Base-by-base conservation (phyloP, 1,284 basidiomycete species). In the Xanthoconium separans region DNA sequence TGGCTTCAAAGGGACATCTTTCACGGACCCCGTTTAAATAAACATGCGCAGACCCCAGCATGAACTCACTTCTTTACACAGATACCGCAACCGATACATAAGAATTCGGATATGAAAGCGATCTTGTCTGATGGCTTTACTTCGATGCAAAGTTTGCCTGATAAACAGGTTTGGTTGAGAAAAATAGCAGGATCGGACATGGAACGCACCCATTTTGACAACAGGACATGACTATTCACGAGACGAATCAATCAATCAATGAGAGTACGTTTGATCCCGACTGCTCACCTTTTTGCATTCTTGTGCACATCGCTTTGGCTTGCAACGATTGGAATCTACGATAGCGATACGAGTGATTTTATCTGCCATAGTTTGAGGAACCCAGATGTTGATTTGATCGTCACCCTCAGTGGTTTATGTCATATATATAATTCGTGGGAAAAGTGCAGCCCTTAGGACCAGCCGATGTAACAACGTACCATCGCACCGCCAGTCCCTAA, bases 31-130 rank as follows among this genome's bases (percentile, higher is more conserved):
- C 13, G 45, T 47, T 49, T 53, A 11, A 60, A 53, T 29, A 53
- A 48, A 44, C 36, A 52, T 44, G 54, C 45, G 33, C 46, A 59
- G 56, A 53, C 4, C 9, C 4, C 24, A 44, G 15, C 22, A 50
- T 18, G 33, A 24, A 73, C 89, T 70, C 65, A 96, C 94, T 96
- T 97, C 77, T 97, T 97, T 44, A 96, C 94, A 72, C 95, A 98
- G 68, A 97, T 97, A 90, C 95, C 95, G 74, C 95, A 98, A 67
- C 94, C 94, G 60, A 96, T 96, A 71, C 94, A 96, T 52, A 98
- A 77, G 71, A 95, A 93, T 73, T 98, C 95, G 30, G 95, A 98
- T 74, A 98, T 89, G 82, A 95, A 97, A 3, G 95, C 90, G 74
- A 97, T 97, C 80, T 95, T 96, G 77, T 96, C 92, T 15, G 87